Evolutionary conservation across 352 stramenopile species (phyloP).

Genomic region (Blastocystis sp.): DNA sequence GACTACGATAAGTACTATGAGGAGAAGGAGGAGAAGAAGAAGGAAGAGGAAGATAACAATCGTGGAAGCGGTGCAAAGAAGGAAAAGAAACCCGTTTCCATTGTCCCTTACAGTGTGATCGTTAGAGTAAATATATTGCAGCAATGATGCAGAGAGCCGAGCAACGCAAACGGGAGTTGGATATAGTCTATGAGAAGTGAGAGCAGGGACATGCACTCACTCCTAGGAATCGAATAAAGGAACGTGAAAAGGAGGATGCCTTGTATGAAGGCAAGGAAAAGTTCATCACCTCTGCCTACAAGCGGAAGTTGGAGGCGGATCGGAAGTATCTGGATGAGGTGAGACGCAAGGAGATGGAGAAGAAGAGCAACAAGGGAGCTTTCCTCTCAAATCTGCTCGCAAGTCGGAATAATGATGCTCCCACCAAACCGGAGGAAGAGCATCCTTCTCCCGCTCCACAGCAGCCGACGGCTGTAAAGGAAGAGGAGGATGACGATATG

Average conservation of each 20-base stretch:
- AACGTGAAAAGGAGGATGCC: slow-evolving; percentile 78
- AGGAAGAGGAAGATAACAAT: neutral
- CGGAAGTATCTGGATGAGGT: slow-evolving; percentile 40
- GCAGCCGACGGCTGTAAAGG: neutral
- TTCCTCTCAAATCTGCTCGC: slow-evolving; percentile 25
- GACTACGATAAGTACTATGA: slow-evolving; percentile 32
- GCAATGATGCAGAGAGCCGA: slow-evolving; percentile 20
- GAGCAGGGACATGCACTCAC: neutral
- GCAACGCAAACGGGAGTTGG: slow-evolving; percentile 33
- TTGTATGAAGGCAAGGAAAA: slow-evolving; percentile 82
- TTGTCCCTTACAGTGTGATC: neutral
- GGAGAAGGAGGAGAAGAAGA: slow-evolving; percentile 35
- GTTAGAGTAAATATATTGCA: slow-evolving; percentile 46
- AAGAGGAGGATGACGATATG: slow-evolving; percentile 13
- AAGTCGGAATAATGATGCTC: neutral
- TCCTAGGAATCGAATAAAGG: slow-evolving; percentile 75
- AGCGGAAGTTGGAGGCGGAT: slow-evolving; percentile 76
- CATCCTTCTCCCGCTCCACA: no score
- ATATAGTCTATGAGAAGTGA: slow-evolving; percentile 33
- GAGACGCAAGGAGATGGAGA: slow-evolving; percentile 3
- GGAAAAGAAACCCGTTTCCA: slow-evolving; percentile 10
- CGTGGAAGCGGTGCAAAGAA: neutral
- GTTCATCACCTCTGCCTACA: slow-evolving; percentile 83
- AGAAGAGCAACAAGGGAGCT: neutral
- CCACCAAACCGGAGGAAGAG: neutral